phyloP scores from a whole-genome alignment of 257 asterid species.

The Solanum chiquidenum region DNA sequence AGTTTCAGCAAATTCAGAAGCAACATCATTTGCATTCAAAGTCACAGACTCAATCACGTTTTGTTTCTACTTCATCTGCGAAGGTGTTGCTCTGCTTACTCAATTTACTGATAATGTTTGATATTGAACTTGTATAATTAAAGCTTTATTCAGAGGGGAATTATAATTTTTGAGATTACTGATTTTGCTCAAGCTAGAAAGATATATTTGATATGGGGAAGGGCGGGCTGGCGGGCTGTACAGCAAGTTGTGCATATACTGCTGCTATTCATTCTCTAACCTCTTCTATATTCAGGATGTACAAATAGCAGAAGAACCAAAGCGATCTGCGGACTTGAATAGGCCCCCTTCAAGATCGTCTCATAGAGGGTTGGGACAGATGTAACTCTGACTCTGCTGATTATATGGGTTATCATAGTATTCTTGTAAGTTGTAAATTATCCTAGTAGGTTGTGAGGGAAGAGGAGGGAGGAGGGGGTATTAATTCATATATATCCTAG shows the following conservation, averaged over 20 bases:
- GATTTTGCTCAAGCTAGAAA: not conserved
- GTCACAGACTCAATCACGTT: conserved; percentile 38
- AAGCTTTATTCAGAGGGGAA: not conserved
- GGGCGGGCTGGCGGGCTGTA: not conserved
- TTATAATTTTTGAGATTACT: not conserved
- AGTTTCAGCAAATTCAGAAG: conserved; percentile 67
- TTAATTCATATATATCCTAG: conserved; percentile 13
- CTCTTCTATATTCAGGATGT: conserved; percentile 40
- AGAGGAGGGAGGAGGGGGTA: not conserved
- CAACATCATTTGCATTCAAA: conserved; percentile 58
- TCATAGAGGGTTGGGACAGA: conserved; percentile 55
- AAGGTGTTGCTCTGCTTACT: conserved; percentile 41
- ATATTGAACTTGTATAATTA: not conserved
- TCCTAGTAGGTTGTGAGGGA: conserved; percentile 40
- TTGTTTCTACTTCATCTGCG: conserved; percentile 32
- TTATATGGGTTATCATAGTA: conserved; percentile 19
- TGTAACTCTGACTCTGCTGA: conserved; percentile 35
- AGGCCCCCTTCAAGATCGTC: conserved; percentile 62
- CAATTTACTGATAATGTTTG: not conserved
- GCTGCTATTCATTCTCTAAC: not conserved
- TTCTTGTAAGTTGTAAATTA: conserved; percentile 48
- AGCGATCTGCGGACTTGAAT: conserved; percentile 32
- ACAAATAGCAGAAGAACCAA: conserved; percentile 50
- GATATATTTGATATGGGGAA: not conserved
- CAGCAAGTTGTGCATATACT: not conserved